Evolutionary conservation across 441 rosid species (phyloP), one percentile per base, ranked within the genome.

Genomic region (Codiaeum variegatum): DNA sequence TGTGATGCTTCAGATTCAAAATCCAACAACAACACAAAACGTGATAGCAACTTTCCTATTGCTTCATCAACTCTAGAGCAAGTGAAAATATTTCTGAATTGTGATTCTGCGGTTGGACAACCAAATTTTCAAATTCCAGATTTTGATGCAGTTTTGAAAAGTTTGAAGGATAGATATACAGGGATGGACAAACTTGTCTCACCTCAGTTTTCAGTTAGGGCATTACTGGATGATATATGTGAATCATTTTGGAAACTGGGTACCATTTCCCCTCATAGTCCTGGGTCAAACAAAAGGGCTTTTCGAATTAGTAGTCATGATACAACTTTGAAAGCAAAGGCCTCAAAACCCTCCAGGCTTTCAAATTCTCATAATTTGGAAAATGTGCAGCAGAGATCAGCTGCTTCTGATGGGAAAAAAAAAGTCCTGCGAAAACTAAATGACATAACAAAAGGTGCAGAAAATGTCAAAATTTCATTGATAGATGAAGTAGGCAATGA

Each of bases 381-480:
- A 16, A 79, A 56, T 21, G 69, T 56, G 62, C 69, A 58, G 49
- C 75, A 66, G 61, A 75, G 15, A 62, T 71, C 56, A 61, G 64
- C 51, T 52, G 66, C 56, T 72, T 74, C 29, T 59, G 77, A 72
- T 24, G 62, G 62, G 63, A 85, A 80, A 76, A 79, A 85, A 80
- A 76, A 79, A 71, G 78, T 34, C 55, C 31, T 19, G 34, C 75
- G 5, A 21, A 46, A 44, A 4, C 66, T 80, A 2, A 16, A 24
- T 56, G 97, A 93, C 79, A 86, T 91, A 21, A 73, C 89, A 0
- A 90, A 83, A 81, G 93, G 97, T 13, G 32, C 85, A 19, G 98
- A 91, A 76, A 87, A 83, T 24, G 87, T 92, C 56, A 69, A 67
- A 67, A 89, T 94, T 72, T 77, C 93, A 32, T 77, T 91, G 80